Base-by-base conservation (phyloP, 257 asterid genomes). In the Fraxinus americana region DNA sequence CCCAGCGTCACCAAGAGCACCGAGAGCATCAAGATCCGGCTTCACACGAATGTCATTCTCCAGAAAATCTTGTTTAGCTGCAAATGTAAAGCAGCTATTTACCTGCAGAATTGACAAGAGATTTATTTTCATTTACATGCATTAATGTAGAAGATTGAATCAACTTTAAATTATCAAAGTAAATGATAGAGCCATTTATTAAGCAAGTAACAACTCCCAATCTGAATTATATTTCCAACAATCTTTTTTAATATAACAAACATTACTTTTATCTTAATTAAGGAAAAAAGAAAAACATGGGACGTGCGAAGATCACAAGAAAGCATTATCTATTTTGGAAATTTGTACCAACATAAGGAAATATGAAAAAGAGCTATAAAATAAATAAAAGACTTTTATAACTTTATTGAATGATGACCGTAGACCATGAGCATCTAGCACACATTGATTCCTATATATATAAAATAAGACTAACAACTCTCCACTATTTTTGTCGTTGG, bases 11-110 rank as follows among this genome's bases (percentile, higher is more conserved):
- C 97, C 96, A 0, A 93, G 90, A 27, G 91, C 96, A 48, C 96
- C 98, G 0, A 88, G 95, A 19, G 95, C 88, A 76, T 93, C 96
- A n/a, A 93, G 96, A 74, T 89, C 91, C 0, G 93, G 87, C 73
- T 89, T 86, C 30, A 90, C 91, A 2, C 98, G 91, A 35, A 93
- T 90, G 84, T 92, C 87, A 19, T 85, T 88, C 74, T 90, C 81
- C 0, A 88, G 83, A 76, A 90, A 92, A 21, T 83, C 85, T 1
- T 80, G 29, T 5, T 70, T 72, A 17, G 79, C 90, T 8, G 80
- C 80, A 23, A 81, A 88, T 36, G 91, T 75, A 38, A 90, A 85
- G 35, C 83, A 72, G 87, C 88, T 74, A 19, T 90, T 88, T 6
- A 87, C 85, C 97, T 91, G 91, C 67, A 61, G 17, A 59, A 35